Base-by-base conservation (phyloP, 2,329 filamentous ascomycete species). In the Exophiala bonariae region DNA sequence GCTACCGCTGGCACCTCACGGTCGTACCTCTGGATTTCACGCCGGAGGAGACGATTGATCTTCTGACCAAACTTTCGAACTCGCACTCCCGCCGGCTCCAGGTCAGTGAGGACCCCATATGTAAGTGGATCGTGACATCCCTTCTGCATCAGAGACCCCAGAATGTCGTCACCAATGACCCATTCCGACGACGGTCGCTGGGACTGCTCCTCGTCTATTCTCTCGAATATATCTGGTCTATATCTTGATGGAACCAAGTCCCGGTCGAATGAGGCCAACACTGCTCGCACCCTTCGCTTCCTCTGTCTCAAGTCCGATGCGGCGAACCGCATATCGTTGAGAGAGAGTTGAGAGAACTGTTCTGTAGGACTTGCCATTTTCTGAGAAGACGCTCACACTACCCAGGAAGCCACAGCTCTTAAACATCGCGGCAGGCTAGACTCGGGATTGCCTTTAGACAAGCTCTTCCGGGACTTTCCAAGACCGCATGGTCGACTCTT, bases 11-110 rank as follows among this genome's bases (percentile, higher is more conserved):
- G 23, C 23, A 26, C 23, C 6, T 6, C 11, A 11, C 11, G 6
- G 23, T 57, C 46, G 34, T 73, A 74, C 22, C 50, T 57, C 46
- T 70, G 66, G 36, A 75, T 73, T 39, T 66, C 61, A 8, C 52
- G 49, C 7, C 73, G 53, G 4, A 72, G 62, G 20, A 64, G 63
- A 37, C 64, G 59, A 45, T 65, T 62, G 10, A 69, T 50, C 49
- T 75, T 76, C 50, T 73, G 65, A 44, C 71, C 69, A 56, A 72
- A 75, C 32, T 68, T 67, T 4, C 62, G 63, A 2, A 71, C 68
- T 44, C 72, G 70, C 1, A 66, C 66, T 1, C 66, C 66, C 2
- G 66, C 54, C 0, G 69, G 66, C 62, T 74, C 71, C 3, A 66
- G 65, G 43, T 68, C 69, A 50, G 66, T 68, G 14, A 75, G 62